These are phyloP conservation scores for Hibiscus syriacus DNA, from an alignment of 345 rosid genomes.

Conservation along the genomic window DNA sequence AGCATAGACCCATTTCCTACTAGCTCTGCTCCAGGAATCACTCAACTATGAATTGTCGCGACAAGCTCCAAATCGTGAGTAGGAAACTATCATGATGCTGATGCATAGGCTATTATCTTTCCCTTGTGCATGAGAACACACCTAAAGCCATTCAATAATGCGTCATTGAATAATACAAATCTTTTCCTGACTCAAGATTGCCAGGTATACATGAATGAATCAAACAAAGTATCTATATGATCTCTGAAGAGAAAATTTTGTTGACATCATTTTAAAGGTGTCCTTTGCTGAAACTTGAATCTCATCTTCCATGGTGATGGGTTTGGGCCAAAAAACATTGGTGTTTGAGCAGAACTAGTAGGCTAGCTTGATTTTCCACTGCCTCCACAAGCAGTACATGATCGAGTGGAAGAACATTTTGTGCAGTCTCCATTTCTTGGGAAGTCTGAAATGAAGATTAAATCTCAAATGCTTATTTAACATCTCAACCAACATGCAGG, in stretches of 20 bases:
- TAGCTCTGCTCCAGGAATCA: too few relatives aligned
- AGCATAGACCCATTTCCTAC: too few relatives aligned
- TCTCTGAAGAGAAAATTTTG: not conserved
- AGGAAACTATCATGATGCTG: too few relatives aligned
- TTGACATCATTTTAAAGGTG: not conserved
- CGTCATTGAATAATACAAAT: too few relatives aligned
- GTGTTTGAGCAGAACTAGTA: not conserved
- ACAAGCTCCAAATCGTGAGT: too few relatives aligned
- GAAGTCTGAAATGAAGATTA: conserved; percentile 64
- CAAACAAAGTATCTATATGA: not conserved
- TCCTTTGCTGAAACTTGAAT: not conserved
- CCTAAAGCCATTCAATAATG: too few relatives aligned
- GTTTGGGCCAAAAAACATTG: not conserved
- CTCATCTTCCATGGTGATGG: not conserved
- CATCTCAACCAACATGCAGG: not conserved
- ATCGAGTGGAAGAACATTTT: conserved; percentile 75
- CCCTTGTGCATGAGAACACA: too few relatives aligned
- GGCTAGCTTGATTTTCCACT: conserved; percentile 48
- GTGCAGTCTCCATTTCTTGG: conserved; percentile 99
- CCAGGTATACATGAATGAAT: too few relatives aligned
- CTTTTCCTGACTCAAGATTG: too few relatives aligned
- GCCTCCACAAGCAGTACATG: conserved; percentile 69
- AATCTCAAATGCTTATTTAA: conserved; percentile 8
- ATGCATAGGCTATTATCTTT: too few relatives aligned
- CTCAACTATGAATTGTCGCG: too few relatives aligned